A percentile compares a stretch with the other conserved stretches of the same genome.
phyloP scores from a whole-genome alignment of 805 yeast genomes.

The Kuraishia piskuri region DNA sequence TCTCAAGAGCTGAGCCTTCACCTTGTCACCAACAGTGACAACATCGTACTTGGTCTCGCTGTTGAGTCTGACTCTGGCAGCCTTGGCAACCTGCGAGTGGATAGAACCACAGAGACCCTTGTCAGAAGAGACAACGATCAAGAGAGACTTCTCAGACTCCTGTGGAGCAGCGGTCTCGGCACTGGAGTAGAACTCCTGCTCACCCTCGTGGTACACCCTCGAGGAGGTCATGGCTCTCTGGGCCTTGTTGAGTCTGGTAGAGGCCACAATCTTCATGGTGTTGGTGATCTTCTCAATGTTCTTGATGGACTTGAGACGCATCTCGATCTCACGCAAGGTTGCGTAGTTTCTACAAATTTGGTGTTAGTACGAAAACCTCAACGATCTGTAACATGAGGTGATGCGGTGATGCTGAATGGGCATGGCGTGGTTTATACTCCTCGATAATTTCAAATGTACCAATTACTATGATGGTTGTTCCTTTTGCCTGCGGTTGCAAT shows the following conservation, averaged over 20 bases:
- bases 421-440: too few relatives aligned
- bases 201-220: conserved; percentile 75
- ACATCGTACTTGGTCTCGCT: conserved; percentile 66
- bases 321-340: conserved; percentile 96
- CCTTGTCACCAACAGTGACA: conserved; percentile 91
- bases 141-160: conserved; percentile 51
- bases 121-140: conserved; percentile 89
- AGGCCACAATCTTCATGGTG: conserved; percentile 99
- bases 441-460: too few relatives aligned
- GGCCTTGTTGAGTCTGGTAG: conserved; percentile 92
- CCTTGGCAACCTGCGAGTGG: conserved; percentile 90
- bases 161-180: conserved; percentile 66
- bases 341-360: conserved; percentile 73
- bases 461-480: too few relatives aligned
- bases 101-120: conserved; percentile 99
- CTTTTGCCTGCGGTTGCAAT: too few relatives aligned
- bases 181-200: conserved; percentile 67
- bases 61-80: conserved; percentile 60
- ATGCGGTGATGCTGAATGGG: too few relatives aligned
- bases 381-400: too few relatives aligned
- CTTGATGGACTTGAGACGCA: conserved; percentile 95
- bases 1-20: conserved; percentile 83
- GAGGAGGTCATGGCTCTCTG: conserved; percentile 90
- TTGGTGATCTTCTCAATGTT: conserved; percentile 99
- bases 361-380: conserved; percentile 3